Evolutionary conservation across 306 rosid species (phyloP), one percentile per base, ranked within the genome.

Genomic region (Citrullus mucosospermus): DNA sequence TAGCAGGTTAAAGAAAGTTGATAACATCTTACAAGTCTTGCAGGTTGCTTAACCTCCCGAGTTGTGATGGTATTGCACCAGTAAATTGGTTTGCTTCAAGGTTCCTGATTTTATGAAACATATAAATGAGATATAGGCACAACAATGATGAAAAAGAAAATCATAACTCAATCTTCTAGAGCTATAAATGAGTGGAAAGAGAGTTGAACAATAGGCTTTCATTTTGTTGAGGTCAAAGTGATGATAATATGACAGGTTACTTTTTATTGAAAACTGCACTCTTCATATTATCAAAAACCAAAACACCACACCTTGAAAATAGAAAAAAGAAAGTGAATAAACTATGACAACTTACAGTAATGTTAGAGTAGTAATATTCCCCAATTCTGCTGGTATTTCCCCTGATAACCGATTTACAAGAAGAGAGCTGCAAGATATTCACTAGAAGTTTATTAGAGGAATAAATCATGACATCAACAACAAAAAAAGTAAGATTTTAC

Each of bases 1-100:
- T 58, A 76, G 32, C 4, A 55, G 0, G 9, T 50, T 34, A 68
- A 57, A 79, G 41, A 56, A 72, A 46, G 81, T 76, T 71, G 39
- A 78, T 53, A 70, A 78, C 79, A 73, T 50, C 89, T 88, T 85
- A 94, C 98, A 94, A 78, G 80, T 56, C 22, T 62, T 84, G 82
- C 84, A 92, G 83, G 86, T 87, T 87, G 79, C 70, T 25, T 57
- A 94, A 83, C 79, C 61, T 83, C 77, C 97, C 98, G 46, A 94
- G 93, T 79, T 90, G 82, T 78, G 85, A 80, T 61, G 97, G 97
- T 75, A 92, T 79, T 75, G 53, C 61, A 46, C 98, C 98, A 18
- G 85, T 85, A 79, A 92, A 92, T 75, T 85, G 92, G 82, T 94
- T 94, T 66, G 88, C 87, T 89, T 89, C 98, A 80, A 94, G 97